Conservation (phyloP, 2,329 filamentous ascomycete genomes). For the Fusarium protoensiforme region DNA sequence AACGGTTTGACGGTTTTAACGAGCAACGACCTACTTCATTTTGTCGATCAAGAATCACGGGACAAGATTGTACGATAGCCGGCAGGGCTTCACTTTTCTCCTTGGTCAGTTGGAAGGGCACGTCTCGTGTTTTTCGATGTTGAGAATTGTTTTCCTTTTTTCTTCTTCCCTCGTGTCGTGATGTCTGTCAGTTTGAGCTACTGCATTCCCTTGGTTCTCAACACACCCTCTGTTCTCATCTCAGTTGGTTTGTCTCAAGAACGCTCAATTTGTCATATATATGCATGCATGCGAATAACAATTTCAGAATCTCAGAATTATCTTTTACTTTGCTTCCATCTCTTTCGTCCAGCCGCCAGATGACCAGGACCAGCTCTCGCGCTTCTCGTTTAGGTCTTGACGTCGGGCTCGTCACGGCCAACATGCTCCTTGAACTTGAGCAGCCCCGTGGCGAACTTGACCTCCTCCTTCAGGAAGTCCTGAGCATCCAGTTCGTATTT, state of each 20-base stretch:
- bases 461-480: slow-evolving; percentile 91
- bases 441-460: slow-evolving; percentile 84
- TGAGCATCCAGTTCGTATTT: slow-evolving; percentile 87
- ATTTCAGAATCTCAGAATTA: slow-evolving; percentile 40
- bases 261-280: slow-evolving; percentile 42
- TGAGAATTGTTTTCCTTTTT: slow-evolving; percentile 25
- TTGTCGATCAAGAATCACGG: slow-evolving; percentile 28
- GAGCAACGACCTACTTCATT: slow-evolving; percentile 40
- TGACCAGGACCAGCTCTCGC: neutral
- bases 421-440: slow-evolving; percentile 95
- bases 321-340: slow-evolving; percentile 29
- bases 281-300: slow-evolving; percentile 36
- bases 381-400: slow-evolving; percentile 78
- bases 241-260: slow-evolving; percentile 36
- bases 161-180: slow-evolving; percentile 8
- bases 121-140: slow-evolving; percentile 14
- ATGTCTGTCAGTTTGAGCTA: slow-evolving; percentile 23
- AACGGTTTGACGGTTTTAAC: slow-evolving; percentile 37
- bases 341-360: slow-evolving; percentile 18
- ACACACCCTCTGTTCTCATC: slow-evolving; percentile 11
- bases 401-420: slow-evolving; percentile 91
- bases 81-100: slow-evolving; percentile 11
- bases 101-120: slow-evolving; percentile 21
- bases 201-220: slow-evolving; percentile 3
- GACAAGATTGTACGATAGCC: slow-evolving; percentile 41